A percentile compares a stretch with the other conserved stretches of the same genome.
Evolutionary conservation across 148 eudicot species (phyloP).

Genomic region (Cornus controversa): DNA sequence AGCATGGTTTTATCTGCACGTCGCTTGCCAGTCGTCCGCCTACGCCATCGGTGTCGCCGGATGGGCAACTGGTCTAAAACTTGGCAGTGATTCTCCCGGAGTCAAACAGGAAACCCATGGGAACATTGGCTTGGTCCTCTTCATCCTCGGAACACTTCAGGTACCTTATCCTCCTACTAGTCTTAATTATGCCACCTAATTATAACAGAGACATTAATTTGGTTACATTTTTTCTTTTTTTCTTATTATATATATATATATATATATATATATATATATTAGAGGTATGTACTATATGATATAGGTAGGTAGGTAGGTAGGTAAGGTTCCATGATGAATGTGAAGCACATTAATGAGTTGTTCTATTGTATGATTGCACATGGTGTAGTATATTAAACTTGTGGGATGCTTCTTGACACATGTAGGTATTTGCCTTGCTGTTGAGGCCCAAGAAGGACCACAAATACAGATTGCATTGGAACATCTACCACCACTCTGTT

Average conservation of each 20-base stretch:
- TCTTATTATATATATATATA: too few species aligned
- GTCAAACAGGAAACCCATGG: constrained; percentile 30
- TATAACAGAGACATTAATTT: too few species aligned
- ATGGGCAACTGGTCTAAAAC: constrained; percentile 61
- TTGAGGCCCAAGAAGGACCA: constrained; percentile 67
- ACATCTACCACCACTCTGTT: constrained; percentile 49
- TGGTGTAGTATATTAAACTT: too few species aligned
- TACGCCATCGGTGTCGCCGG: constrained; percentile 54
- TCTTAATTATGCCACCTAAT: too few species aligned
- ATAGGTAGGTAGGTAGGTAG: too few species aligned
- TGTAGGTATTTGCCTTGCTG: constrained; percentile 42
- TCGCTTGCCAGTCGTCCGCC: constrained; percentile 44
- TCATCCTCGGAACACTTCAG: constrained; percentile 54
- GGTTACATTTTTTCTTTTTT: too few species aligned
- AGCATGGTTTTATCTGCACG: constrained; percentile 61
- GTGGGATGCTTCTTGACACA: too few species aligned
- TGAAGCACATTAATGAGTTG: too few species aligned
- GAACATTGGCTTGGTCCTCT: constrained; percentile 52
- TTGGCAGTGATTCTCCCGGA: constrained; percentile 53
- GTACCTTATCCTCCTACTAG: constrained; percentile 9
- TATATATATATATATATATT: too few species aligned
- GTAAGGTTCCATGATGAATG: too few species aligned
- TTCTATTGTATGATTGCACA: too few species aligned
- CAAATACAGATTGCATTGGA: constrained; percentile 57
- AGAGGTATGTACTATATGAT: too few species aligned